Percentiles rank a stretch among this genome's conserved stretches.
These are phyloP conservation scores for Apostasia ramifera DNA, from an alignment of 106 monocot genomes.

Conservation along the genomic window DNA sequence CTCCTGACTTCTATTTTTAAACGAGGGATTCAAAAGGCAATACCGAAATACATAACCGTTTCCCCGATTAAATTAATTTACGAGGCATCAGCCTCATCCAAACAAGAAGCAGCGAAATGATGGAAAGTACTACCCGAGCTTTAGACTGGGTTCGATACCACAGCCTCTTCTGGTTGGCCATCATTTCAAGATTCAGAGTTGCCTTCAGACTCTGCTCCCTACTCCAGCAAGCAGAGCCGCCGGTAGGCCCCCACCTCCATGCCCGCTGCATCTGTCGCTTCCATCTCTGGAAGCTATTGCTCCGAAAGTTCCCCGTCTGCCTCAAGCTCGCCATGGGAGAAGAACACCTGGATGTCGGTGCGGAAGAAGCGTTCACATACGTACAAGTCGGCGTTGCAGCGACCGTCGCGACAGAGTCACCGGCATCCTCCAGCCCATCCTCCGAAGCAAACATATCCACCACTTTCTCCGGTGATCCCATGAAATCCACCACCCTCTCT, in stretches of 20 bases:
- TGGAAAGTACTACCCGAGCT: conserved; percentile 27
- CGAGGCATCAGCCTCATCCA: background rate
- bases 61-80: too few species aligned
- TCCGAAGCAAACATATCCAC: background rate
- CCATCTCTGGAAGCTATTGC: conserved; percentile 70
- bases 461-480: background rate
- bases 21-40: too few species aligned
- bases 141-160: conserved; percentile 80
- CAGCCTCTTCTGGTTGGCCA: conserved; percentile 87
- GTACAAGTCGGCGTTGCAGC: background rate
- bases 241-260: conserved; percentile 57
- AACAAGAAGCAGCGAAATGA: background rate
- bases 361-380: background rate
- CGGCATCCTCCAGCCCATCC: background rate
- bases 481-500: background rate
- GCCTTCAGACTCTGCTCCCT: conserved; percentile 41
- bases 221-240: conserved; percentile 6
- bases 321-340: conserved; percentile 15
- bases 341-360: conserved; percentile 14
- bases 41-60: too few species aligned
- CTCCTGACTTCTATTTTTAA: too few species aligned
- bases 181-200: conserved; percentile 51
- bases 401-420: background rate
- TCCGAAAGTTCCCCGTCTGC: conserved; percentile 36
- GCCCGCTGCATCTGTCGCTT: conserved; percentile 74